Evolutionary conservation across 2,329 filamentous ascomycete genomes (phyloP), one percentile per base, ranked within the genome.

Genomic region (Phyllosticta ampelicida): DNA sequence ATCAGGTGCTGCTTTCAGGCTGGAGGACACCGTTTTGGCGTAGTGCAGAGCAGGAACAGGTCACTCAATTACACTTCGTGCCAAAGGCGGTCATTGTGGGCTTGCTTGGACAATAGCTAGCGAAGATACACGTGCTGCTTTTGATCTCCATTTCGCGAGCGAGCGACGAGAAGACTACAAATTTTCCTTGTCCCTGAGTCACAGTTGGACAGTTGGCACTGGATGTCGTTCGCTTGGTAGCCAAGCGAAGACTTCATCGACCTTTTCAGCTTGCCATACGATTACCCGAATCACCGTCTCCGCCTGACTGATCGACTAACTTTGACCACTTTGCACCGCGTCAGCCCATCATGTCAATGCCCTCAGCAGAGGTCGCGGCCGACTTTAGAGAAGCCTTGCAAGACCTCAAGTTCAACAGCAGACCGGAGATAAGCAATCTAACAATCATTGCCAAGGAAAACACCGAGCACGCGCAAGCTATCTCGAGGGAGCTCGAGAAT

Each of bases 391-490:
- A 90, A 69, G 94, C 91, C 57, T 79, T 99, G 70, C 89, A 95
- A 75, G 92, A 96, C 73, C 80, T 99, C 68, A 89, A 87, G 64
- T 82, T 86, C 70, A 96, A 96, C 76, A 89, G 90, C 75, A 86
- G 90, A 69, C 90, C 90, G 74, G 92, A 97, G 75, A 99, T 99
- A 73, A 92, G 88, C 79, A 97, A 95, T 75, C 76, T 99, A 75
- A 99, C 94, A 62, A 85, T 96, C 72, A 97, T 99, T 74, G 94
- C 94, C 61, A 90, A 95, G 73, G 94, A 99, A 74, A 96, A 95
- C 68, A 96, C 91, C 64, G 90, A 95, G 74, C 88, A 96, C 77
- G 94, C 94, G 36, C 84, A 95, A 72, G 89, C 88, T 63, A 97
- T 99, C 67, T 91, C 94, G 18, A 85, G 89, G 67, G 89, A 89